Evolutionary conservation across 2,329 filamentous ascomycete species (phyloP).

Genomic region (Calonectria ilicicola): DNA sequence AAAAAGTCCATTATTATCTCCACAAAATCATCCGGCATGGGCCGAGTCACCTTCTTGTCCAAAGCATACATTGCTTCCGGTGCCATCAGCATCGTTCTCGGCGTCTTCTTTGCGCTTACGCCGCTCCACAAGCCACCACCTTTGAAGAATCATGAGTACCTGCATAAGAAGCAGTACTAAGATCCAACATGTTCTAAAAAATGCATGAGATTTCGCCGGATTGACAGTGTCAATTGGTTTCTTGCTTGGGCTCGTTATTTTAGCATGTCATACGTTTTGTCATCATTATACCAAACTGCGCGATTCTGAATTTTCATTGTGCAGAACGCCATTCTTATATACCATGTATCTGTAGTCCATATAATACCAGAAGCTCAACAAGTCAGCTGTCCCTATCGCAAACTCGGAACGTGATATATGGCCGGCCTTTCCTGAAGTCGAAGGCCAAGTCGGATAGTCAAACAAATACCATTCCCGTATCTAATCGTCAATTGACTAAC

Average conservation of each 20-base stretch:
- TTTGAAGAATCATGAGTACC: background rate
- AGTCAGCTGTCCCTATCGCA: background rate
- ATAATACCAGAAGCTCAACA: background rate
- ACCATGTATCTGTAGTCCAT: background rate
- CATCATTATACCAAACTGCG: background rate
- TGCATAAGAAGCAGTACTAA: background rate
- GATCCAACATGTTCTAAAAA: background rate
- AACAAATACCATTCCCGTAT: no score
- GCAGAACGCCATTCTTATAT: background rate
- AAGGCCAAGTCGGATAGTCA: no score
- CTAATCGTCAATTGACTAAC: no score
- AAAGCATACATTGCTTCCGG: background rate
- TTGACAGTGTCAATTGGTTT: background rate
- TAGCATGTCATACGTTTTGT: background rate
- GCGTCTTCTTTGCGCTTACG: background rate
- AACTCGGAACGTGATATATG: background rate
- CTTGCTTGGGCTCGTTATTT: background rate
- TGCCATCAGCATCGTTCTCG: background rate
- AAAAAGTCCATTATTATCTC: conserved; percentile 1
- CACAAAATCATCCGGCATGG: background rate
- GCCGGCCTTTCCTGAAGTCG: no score
- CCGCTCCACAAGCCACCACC: background rate
- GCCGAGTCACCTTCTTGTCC: background rate
- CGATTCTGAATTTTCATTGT: background rate
- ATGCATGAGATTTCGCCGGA: no score